Evolutionary conservation across 345 rosid genomes (phyloP).

Genomic region (Laguncularia racemosa): DNA sequence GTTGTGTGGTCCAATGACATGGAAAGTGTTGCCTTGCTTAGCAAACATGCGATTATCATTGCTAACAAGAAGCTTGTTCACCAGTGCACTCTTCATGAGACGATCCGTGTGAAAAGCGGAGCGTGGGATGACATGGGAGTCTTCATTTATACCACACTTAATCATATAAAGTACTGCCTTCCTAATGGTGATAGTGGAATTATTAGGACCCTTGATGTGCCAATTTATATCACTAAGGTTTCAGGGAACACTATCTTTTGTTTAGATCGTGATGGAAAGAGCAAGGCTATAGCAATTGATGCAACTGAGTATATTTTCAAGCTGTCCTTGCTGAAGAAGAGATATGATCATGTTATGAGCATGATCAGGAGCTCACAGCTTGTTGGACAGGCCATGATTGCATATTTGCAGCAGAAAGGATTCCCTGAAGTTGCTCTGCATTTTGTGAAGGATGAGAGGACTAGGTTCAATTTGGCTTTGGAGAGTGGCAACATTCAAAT

Average conservation of each 20-base stretch:
- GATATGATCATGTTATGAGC: conserved; percentile 84
- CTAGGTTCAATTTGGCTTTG: conserved; percentile 85
- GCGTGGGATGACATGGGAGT: conserved; percentile 98
- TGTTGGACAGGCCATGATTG: conserved; percentile 95
- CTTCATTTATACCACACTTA: conserved; percentile 79
- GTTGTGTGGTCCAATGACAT: conserved; percentile 91
- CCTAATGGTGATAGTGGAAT: conserved; percentile 93
- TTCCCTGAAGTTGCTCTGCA: conserved; percentile 99
- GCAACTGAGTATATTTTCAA: conserved; percentile 90
- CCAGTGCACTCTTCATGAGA: conserved; percentile 88
- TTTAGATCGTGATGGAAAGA: conserved; percentile 90
- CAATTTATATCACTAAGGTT: conserved; percentile 77
- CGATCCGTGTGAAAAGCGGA: conserved; percentile 88
- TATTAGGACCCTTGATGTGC: conserved; percentile 76
- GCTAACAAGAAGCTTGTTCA: conserved; percentile 79
- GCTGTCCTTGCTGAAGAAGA: conserved; percentile 68
- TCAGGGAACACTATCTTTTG: conserved; percentile 59
- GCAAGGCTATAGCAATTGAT: conserved; percentile 54
- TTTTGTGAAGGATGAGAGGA: conserved; percentile 91
- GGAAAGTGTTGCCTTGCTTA: conserved; percentile 92
- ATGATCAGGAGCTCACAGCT: conserved; percentile 94
- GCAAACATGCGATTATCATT: conserved; percentile 83
- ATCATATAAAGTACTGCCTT: conserved; percentile 88
- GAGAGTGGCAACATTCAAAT: conserved; percentile 94
- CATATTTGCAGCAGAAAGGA: conserved; percentile 93